Conservation (phyloP, 768 basidiomycete species). For the Tricholoma terreum region DNA sequence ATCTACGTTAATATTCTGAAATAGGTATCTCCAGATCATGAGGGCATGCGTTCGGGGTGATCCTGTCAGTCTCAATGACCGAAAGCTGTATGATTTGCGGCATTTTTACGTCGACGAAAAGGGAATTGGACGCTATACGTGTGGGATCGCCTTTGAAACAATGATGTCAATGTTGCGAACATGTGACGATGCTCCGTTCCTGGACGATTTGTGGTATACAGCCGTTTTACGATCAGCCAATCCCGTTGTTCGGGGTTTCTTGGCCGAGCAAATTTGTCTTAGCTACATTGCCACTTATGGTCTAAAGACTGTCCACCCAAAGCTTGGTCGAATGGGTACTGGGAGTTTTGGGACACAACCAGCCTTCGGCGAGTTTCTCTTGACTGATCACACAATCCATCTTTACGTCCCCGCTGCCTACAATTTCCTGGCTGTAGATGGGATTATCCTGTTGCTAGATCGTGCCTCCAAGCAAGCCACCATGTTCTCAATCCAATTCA, state of each 20-base stretch:
- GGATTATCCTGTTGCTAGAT: conserved; percentile 13
- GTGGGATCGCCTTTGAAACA: conserved; percentile 11
- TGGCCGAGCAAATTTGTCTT: conserved; percentile 15
- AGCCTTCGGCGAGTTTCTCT: conserved; percentile 6
- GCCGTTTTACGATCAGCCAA: conserved; percentile 8
- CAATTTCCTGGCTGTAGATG: conserved; percentile 15
- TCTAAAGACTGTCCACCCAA: conserved; percentile 4
- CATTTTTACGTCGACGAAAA: conserved; percentile 14
- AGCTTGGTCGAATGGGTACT: conserved; percentile 12
- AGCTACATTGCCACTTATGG: conserved; percentile 11
- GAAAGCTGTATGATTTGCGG: conserved; percentile 12
- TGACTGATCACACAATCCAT: conserved; percentile 5
- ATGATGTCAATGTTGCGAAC: conserved; percentile 10
- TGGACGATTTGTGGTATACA: conserved; percentile 5
- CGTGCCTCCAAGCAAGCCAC: conserved; percentile 6
- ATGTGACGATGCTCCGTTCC: not conserved
- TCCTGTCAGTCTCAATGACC: conserved; percentile 6
- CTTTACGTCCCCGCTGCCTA: conserved; percentile 13
- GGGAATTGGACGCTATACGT: conserved; percentile 10
- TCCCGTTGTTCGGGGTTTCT: conserved; percentile 13
- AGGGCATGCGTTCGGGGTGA: conserved; percentile 8
- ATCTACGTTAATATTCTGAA: conserved; percentile 5
- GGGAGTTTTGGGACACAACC: conserved; percentile 6
- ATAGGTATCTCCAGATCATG: conserved; percentile 14
- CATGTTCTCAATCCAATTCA: conserved; percentile 15